Evolutionary conservation across 108 stramenopile species (phyloP).

Genomic region (Discostella stelligeroides): DNA sequence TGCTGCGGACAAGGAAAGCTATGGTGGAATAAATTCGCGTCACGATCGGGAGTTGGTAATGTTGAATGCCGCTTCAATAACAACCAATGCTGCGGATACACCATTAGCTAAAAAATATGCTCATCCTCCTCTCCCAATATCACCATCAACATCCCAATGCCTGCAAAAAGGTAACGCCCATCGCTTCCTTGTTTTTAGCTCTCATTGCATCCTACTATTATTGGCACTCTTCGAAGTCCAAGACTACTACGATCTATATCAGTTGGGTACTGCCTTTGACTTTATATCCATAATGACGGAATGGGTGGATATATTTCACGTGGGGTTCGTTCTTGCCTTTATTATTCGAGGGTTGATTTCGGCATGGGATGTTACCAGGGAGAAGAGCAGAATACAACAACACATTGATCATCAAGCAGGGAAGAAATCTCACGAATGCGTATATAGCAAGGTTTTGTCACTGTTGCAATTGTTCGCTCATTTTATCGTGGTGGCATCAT

Average conservation of each 20-base stretch:
- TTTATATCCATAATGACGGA: background rate
- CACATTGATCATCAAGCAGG: too few relatives aligned
- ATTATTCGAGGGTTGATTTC: background rate
- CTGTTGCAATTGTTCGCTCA: background rate
- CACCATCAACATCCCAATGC: too few relatives aligned
- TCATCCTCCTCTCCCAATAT: too few relatives aligned
- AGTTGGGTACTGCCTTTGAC: background rate
- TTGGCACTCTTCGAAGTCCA: slow-evolving; percentile 19
- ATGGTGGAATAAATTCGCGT: too few relatives aligned
- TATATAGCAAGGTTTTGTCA: background rate
- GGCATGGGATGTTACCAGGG: background rate
- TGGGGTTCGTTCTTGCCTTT: slow-evolving; percentile 10
- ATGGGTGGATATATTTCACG: slow-evolving; percentile 13
- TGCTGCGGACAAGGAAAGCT: too few relatives aligned
- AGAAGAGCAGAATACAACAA: background rate
- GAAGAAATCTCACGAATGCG: too few relatives aligned
- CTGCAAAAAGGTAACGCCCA: too few relatives aligned
- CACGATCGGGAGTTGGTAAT: background rate
- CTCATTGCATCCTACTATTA: background rate
- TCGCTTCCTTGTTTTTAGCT: background rate
- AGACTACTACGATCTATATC: slow-evolving; percentile 1
- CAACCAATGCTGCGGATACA: background rate
- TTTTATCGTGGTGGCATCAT: background rate
- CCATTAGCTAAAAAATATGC: background rate
- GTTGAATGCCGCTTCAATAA: background rate